phyloP scores from a whole-genome alignment of 169 alveolate species.

The Plasmodium fragile region DNA sequence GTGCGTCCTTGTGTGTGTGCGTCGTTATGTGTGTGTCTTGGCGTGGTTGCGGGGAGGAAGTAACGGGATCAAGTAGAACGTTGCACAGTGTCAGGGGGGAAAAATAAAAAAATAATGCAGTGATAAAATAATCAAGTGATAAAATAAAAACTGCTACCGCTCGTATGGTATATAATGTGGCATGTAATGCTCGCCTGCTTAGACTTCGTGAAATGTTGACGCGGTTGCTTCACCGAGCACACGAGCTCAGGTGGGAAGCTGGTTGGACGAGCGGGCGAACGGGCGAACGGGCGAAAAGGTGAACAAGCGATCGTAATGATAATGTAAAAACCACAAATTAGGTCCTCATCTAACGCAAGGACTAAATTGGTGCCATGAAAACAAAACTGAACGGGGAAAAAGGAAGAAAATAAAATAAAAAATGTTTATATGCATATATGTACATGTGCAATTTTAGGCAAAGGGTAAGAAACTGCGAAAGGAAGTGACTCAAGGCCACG shows the following conservation, averaged over 20 bases:
- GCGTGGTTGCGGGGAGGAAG: neutral
- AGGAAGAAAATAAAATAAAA: neutral
- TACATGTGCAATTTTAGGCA: neutral
- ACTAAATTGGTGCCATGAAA: neutral
- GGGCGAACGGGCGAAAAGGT: neutral
- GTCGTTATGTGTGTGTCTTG: neutral
- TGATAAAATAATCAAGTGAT: neutral
- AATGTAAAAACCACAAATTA: neutral
- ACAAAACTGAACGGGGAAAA: neutral
- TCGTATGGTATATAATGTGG: neutral
- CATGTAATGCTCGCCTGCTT: neutral
- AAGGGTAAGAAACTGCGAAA: neutral
- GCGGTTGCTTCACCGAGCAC: neutral
- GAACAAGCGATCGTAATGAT: neutral
- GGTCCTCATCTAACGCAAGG: neutral
- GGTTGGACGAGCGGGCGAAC: neutral
- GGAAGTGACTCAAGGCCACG: neutral
- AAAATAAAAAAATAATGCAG: neutral
- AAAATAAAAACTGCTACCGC: neutral
- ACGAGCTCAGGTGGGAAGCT: neutral
- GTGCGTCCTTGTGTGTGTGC: neutral
- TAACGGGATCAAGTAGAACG: neutral
- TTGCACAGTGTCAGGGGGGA: neutral
- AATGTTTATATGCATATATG: neutral
- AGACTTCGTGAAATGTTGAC: neutral